Evolutionary conservation across 192 early-diverging fungal species (phyloP), one percentile per base, ranked within the genome.

Genomic region (Obelidium mucronatum): DNA sequence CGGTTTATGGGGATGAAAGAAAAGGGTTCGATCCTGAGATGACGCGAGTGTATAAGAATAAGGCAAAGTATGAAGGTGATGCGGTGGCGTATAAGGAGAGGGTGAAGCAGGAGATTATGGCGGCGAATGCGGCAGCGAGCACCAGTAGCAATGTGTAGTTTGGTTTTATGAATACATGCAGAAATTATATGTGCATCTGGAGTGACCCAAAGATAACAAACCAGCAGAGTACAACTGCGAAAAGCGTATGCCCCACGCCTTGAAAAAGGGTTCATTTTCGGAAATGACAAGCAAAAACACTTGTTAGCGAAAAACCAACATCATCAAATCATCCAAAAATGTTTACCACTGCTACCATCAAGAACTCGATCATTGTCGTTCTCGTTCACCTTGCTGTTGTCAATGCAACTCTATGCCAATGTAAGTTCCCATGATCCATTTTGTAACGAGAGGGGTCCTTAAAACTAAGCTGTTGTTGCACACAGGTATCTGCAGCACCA

Each of bases 11-110:
- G 33, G 82, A 84, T 73, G 79, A 87, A 24, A 84, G 86, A 52
- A 85, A 82, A 67, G 92, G 92, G 1, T 93, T 93, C 78, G 88
- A 92, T 78, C 92, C 92, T 30, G 81, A 89, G 15, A 90, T 92
- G 76, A 89, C 88, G 13, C 73, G 92, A 34, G 87, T 79, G 66
- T 89, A 90, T 60, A 78, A 90, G 30, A 93, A 92, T 56, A 67
- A 69, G n/a, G 76, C 75, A 22, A 69, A 56, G 39, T 76, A 76
- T 69, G 75, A 69, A 33, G 65, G 75, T 33, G 52, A 76, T 53
- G 26, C 65, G 17, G 75, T 28, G 30, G 75, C 53, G 17, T 68
- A 58, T 30, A 69, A 55, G 53, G 53, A 67, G 15, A 69, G 69
- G 54, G n/a, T 63, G 22, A 59, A 34, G 76, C 39, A 22, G 4